These are phyloP conservation scores for Peniophora sp. DNA, from an alignment of 1,284 basidiomycete genomes.

Conservation along the genomic window DNA sequence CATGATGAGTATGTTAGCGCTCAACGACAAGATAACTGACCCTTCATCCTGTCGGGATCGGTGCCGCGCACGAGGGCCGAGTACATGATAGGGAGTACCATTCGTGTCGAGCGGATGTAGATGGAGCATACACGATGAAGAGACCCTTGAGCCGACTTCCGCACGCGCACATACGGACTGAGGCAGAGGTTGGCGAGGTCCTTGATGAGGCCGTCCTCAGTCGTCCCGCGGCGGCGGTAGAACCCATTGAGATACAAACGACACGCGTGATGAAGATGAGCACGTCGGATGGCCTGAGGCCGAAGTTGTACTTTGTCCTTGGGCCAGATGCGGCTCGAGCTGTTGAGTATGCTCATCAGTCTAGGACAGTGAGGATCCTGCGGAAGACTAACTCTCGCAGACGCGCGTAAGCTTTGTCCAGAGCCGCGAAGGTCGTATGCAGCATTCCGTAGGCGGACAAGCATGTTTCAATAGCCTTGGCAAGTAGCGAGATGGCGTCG, in stretches of 20 bases:
- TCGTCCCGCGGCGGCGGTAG: conserved; percentile 72
- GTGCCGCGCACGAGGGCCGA: conserved; percentile 67
- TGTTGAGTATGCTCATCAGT: conserved; percentile 17
- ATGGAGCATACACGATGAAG: conserved; percentile 55
- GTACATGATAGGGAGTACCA: conserved; percentile 68
- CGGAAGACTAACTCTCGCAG: conserved; percentile 53
- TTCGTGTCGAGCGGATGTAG: conserved; percentile 77
- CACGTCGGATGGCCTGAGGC: conserved; percentile 72
- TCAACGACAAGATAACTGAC: too few relatives aligned
- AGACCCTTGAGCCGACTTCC: conserved; percentile 69
- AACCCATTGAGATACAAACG: conserved; percentile 73
- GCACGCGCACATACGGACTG: conserved; percentile 76
- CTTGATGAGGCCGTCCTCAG: conserved; percentile 75
- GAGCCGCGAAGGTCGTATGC: conserved; percentile 45
- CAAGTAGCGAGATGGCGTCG: conserved; percentile 73
- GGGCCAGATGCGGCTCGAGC: conserved; percentile 59
- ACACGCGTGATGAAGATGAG: conserved; percentile 68
- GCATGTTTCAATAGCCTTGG: conserved; percentile 67
- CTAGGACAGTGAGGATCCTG: too few relatives aligned
- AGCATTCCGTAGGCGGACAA: conserved; percentile 69
- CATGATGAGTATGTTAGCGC: too few relatives aligned
- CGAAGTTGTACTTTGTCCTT: conserved; percentile 73
- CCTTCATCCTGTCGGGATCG: conserved; percentile 93
- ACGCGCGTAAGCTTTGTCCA: conserved; percentile 64
- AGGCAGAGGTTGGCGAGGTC: conserved; percentile 82